Base-by-base conservation (phyloP, 805 yeast species). In the Zygotorulaspora sp. region DNA sequence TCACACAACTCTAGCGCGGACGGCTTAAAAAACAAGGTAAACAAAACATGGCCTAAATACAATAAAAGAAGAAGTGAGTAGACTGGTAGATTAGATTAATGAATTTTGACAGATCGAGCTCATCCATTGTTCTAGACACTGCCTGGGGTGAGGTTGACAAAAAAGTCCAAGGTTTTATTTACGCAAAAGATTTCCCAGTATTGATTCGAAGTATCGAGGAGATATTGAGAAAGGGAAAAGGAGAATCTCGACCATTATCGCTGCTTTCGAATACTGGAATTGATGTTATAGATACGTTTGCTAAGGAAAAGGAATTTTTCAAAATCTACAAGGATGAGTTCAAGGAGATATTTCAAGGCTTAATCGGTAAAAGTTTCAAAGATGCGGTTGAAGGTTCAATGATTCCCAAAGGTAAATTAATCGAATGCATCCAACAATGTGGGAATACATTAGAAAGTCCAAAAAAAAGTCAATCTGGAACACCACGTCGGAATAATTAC, bases 311-410 rank as follows among this genome's bases (percentile, higher is more conserved):
- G 18, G 51, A 53, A n/a, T 48, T 50, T 30, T 48, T 49, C 28
- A 58, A 60, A 32, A 49, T 66, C 1, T 51, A 55, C 35, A 65
- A 57, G 40, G 48, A 55, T 7, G 66, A 63, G 13, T 61, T 63
- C 48, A 42, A 49, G 20, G 45, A 52, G 12, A 40, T 62, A 14
- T 63, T 64, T 34, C 49, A 49, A 17, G 55, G 60, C 5, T 41
- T 66, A 15, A 41, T 60, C 6, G 68, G 68, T 3, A 44, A 50
- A n/a, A 48, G 58, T 1, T 61, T 62, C 36, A 47, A 41, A n/a
- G 52, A 49, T 13, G 60, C 62, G 0, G 49, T 61, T 2, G 50
- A 49, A 24, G 40, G 41, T 6, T 35, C 47, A 12, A 24, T 31
- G 10, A 44, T 17, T 37, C 45, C 28, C 41, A 38, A 16, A 16